These are phyloP conservation scores for Mitragyna speciosa DNA, from an alignment of 257 asterid species.

Conservation along the genomic window DNA sequence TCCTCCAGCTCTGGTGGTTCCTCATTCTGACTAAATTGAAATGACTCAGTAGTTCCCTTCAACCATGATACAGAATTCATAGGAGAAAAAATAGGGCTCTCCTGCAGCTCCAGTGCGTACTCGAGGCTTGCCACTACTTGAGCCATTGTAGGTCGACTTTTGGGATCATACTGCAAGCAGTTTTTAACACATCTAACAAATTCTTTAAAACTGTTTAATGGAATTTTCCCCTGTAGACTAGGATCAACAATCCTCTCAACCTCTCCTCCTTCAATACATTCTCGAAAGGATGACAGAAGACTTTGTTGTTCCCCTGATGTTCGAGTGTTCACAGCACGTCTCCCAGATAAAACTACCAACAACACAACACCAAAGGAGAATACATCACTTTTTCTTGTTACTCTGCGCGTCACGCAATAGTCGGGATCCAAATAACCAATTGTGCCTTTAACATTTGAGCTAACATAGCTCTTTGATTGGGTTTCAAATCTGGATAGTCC, in stretches of 20 bases:
- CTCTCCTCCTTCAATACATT: constrained; percentile 5
- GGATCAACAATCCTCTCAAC: not conserved
- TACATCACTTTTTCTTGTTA: constrained; percentile 21
- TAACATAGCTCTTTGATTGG: not conserved
- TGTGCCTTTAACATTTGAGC: constrained; percentile 19
- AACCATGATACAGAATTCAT: not conserved
- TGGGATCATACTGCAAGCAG: constrained; percentile 5
- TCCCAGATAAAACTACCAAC: constrained; percentile 22
- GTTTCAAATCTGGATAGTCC: constrained; percentile 12
- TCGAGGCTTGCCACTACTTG: constrained; percentile 19
- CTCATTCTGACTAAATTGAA: not conserved
- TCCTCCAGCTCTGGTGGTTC: not conserved
- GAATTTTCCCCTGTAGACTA: not conserved
- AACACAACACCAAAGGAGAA: constrained; percentile 24
- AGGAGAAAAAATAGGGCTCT: not conserved
- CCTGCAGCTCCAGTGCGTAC: constrained; percentile 6
- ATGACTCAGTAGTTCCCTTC: not conserved
- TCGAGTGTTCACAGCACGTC: constrained; percentile 9
- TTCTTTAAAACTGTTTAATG: not conserved
- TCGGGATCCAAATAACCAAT: constrained; percentile 19
- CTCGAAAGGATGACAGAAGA: constrained; percentile 9
- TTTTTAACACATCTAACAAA: not conserved
- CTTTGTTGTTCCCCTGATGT: constrained; percentile 6
- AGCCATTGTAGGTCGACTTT: constrained; percentile 21
- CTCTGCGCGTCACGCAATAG: not conserved